Base-by-base conservation (phyloP, 495 filamentous ascomycete genomes). In the Polyplosphaeria fusca region DNA sequence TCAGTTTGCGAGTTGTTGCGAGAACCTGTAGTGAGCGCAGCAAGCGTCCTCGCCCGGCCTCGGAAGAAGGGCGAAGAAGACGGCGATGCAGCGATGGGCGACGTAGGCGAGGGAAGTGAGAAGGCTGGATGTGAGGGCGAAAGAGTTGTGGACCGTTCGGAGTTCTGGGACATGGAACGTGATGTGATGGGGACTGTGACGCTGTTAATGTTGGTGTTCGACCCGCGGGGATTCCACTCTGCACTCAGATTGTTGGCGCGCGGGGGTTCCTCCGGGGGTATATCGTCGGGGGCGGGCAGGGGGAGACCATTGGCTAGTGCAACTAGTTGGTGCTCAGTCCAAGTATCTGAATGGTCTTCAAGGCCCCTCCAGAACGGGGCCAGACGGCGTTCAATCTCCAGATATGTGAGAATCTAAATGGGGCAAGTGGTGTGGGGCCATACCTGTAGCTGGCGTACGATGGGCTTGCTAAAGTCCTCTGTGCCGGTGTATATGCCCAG, bases 321-420 rank as follows among this genome's bases (percentile, higher is more conserved):
- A 68, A 96, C 86, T 14, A 98, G 81, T 70, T 98, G 92, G 65
- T 88, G 82, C 61, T 98, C 93, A 3, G 89, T 87, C 93, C 93
- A 98, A 48, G 86, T 85, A 37, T 89, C 84, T 3, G 82, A 83
- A 60, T 92, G 86, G 64, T 98, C 92, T 60, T 95, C 86, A 11
- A 98, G 76, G 2, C 94, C 93, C 70, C 86, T 84, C 87, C 91
- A 98, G 66, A 98, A 97, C 0, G 93, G 93, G 20, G 93, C 92
- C 52, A 98, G 70, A 55, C 88, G 85, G 55, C 93, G 82, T 72
- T 97, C 93, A 69, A 97, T 89, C 89, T 95, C 69, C 2, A 12
- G 12, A 40, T 47, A 51, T 51, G 18, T 40, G 43, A 55, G 40
- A 62, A 45, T 44, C 40, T 28, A 32, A n/a, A 28, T 48, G 52